These are phyloP conservation scores for Boletales sp. DNA, from an alignment of 768 basidiomycete genomes.

Conservation along the genomic window DNA sequence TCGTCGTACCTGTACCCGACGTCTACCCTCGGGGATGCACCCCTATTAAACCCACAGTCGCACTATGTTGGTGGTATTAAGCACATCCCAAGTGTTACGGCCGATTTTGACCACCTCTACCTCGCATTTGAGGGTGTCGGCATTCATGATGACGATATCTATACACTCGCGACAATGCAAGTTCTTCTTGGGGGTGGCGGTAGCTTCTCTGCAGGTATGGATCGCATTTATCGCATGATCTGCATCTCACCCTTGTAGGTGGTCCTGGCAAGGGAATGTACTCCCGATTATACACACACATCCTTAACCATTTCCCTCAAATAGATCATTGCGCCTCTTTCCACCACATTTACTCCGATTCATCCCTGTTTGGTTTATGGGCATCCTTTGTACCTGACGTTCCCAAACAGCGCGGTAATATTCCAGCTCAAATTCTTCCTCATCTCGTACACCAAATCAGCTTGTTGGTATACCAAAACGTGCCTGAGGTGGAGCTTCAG, in stretches of 20 bases:
- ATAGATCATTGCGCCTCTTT: constrained; percentile 95
- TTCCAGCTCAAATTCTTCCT: constrained; percentile 67
- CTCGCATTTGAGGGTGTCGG: constrained; percentile 89
- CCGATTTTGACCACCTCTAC: constrained; percentile 91
- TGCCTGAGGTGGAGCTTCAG: constrained; percentile 66
- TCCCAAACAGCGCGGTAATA: constrained; percentile 56
- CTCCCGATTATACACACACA: constrained; percentile 91
- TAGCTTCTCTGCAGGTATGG: constrained; percentile 85
- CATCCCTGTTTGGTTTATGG: constrained; percentile 88
- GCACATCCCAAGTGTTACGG: constrained; percentile 55
- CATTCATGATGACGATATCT: constrained; percentile 89
- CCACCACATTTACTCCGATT: constrained; percentile 96
- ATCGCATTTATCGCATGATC: not conserved
- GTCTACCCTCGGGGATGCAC: constrained; percentile 12
- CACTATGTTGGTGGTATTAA: constrained; percentile 84
- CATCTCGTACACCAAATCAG: constrained; percentile 88
- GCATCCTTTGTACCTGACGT: constrained; percentile 75
- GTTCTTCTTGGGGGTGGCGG: constrained; percentile 94
- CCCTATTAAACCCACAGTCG: constrained; percentile 31
- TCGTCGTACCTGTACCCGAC: constrained; percentile 63
- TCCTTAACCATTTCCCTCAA: constrained; percentile 90
- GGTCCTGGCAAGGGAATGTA: constrained; percentile 99
- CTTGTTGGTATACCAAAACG: constrained; percentile 65
- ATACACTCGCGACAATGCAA: constrained; percentile 90
- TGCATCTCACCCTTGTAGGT: constrained; percentile 39